Conservation (phyloP, 768 basidiomycete species). For the Podaxis sp. region DNA sequence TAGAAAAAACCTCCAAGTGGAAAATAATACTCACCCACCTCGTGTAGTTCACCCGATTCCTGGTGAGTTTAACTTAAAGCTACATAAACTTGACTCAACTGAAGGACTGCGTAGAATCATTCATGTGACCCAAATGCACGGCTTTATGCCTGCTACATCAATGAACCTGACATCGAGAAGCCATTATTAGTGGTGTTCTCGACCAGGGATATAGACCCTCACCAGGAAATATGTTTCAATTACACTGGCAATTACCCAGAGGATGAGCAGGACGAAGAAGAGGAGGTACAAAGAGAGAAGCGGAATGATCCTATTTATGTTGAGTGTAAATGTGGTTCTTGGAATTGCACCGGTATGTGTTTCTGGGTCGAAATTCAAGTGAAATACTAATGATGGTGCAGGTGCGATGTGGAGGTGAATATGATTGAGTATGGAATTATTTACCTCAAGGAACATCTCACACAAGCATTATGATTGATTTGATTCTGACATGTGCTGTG, state of each 20-base stretch:
- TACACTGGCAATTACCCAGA: constrained; percentile 50
- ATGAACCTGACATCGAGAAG: constrained; percentile 68
- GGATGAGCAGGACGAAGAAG: constrained; percentile 35
- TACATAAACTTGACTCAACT: neutral
- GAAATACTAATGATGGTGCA: neutral
- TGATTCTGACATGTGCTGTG: too few species aligned
- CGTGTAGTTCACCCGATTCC: constrained; percentile 81
- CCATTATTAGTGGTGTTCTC: constrained; percentile 70
- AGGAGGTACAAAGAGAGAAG: constrained; percentile 11
- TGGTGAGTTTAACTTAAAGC: constrained; percentile 43
- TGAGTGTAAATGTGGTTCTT: constrained; percentile 16
- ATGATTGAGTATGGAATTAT: neutral
- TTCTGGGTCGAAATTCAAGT: neutral
- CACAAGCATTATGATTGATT: neutral
- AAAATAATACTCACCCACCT: neutral
- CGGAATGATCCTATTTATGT: constrained; percentile 31
- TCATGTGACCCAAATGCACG: constrained; percentile 84
- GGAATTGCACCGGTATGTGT: constrained; percentile 7
- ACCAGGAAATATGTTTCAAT: constrained; percentile 75
- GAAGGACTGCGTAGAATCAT: constrained; percentile 61
- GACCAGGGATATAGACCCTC: constrained; percentile 51
- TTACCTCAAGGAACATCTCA: neutral
- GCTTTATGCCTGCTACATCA: constrained; percentile 72
- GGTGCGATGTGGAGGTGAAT: constrained; percentile 2
- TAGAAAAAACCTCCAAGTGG: neutral